Conservation (phyloP, 805 yeast species). For the Isabelozyma heimii region DNA sequence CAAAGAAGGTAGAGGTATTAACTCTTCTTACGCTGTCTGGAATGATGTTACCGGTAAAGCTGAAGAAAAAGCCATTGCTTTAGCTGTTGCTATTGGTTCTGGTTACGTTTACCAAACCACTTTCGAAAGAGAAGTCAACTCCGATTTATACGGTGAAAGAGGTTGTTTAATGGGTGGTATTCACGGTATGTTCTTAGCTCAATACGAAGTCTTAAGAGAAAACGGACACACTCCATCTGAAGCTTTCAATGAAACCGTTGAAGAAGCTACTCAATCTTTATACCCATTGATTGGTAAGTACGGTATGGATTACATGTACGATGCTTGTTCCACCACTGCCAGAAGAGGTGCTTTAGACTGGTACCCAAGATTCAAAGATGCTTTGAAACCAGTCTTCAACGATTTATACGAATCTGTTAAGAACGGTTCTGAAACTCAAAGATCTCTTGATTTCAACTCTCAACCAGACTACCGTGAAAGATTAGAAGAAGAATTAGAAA, state of each 20-base stretch:
- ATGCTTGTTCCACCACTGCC: constrained; percentile 99
- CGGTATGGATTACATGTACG: constrained; percentile 99
- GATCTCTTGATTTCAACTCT: constrained; percentile 98
- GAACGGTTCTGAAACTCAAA: constrained; percentile 96
- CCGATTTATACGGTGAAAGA: constrained; percentile 99
- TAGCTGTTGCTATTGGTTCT: constrained; percentile 98
- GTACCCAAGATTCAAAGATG: constrained; percentile 99
- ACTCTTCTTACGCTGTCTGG: constrained; percentile 99
- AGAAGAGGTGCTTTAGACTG: constrained; percentile 99
- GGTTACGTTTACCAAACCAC: constrained; percentile 99
- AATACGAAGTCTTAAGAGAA: constrained; percentile 99
- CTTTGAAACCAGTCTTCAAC: constrained; percentile 97
- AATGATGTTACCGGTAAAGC: constrained; percentile 99
- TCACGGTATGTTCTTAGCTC: constrained; percentile 99
- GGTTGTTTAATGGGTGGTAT: constrained; percentile 99
- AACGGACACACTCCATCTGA: constrained; percentile 99
- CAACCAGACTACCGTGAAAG: constrained; percentile 96
- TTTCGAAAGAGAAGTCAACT: constrained; percentile 98
- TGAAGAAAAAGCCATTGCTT: constrained; percentile 97
- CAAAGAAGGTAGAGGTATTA: constrained; percentile 99
- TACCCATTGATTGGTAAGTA: constrained; percentile 98
- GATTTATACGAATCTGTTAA: constrained; percentile 92
- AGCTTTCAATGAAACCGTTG: constrained; percentile 99
- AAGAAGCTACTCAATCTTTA: constrained; percentile 99
- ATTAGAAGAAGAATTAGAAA: constrained; percentile 89